Conservation (phyloP, 495 filamentous ascomycete species). For the Neohortaea acidophila region DNA sequence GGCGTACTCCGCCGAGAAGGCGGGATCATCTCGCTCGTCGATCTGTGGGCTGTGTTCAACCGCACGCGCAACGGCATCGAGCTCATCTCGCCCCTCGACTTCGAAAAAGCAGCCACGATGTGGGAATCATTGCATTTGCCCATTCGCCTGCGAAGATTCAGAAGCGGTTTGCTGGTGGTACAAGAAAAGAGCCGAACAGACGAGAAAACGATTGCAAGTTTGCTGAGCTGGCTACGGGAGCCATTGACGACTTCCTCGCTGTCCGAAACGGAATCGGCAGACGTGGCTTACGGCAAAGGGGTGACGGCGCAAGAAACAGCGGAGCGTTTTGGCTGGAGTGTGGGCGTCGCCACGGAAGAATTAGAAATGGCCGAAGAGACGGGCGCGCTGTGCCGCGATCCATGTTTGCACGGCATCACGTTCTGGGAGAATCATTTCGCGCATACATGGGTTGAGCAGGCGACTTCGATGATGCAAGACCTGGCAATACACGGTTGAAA, state of each 20-base stretch:
- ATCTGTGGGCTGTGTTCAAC: slow-evolving; percentile 95
- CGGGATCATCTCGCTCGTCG: slow-evolving; percentile 86
- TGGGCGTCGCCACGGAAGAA: slow-evolving; percentile 93
- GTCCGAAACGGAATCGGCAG: slow-evolving; percentile 35
- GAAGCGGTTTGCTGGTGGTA: slow-evolving; percentile 80
- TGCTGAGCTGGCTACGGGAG: slow-evolving; percentile 64
- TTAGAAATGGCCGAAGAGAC: slow-evolving; percentile 64
- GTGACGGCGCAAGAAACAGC: slow-evolving; percentile 83
- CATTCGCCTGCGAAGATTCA: slow-evolving; percentile 74
- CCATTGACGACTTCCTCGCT: slow-evolving; percentile 37
- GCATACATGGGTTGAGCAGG: slow-evolving; percentile 2
- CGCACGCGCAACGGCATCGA: slow-evolving; percentile 90
- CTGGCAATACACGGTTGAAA: no score
- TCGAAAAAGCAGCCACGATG: slow-evolving; percentile 70
- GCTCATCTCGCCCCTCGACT: slow-evolving; percentile 79
- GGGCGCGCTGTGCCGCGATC: slow-evolving; percentile 28
- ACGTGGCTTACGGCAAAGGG: slow-evolving; percentile 41
- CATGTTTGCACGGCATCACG: slow-evolving; percentile 27
- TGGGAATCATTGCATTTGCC: slow-evolving; percentile 85
- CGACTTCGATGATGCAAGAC: not conserved
- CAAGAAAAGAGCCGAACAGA: slow-evolving; percentile 80
- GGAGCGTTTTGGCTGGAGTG: slow-evolving; percentile 90
- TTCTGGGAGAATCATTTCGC: slow-evolving; percentile 31
- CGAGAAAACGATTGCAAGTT: slow-evolving; percentile 65
- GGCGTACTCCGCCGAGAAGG: slow-evolving; percentile 72